Conservation (phyloP, 1,139 yeast genomes). For the Candida tropicalis region DNA sequence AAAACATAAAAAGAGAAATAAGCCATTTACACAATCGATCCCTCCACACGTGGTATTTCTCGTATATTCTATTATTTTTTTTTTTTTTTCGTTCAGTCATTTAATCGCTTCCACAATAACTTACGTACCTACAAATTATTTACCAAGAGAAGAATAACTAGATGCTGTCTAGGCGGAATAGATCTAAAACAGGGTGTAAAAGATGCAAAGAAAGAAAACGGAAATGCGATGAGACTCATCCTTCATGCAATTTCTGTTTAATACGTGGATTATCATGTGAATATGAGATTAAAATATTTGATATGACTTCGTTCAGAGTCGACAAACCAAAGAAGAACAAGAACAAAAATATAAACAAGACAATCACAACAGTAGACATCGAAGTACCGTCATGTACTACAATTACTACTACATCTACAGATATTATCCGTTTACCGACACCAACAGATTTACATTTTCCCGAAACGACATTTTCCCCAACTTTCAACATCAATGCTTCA, state of each 20-base stretch:
- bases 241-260: constrained; percentile 26
- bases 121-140: no score
- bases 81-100: no score
- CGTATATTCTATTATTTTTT: no score
- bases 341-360: background rate
- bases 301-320: constrained; percentile 1
- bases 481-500: constrained; percentile 15
- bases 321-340: background rate
- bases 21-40: no score
- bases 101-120: no score
- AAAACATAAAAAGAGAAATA: no score
- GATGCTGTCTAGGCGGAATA: background rate
- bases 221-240: constrained; percentile 33
- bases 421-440: background rate
- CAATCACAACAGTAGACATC: background rate
- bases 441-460: constrained; percentile 5
- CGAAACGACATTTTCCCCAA: constrained; percentile 4
- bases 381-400: background rate
- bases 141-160: no score
- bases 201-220: constrained; percentile 22
- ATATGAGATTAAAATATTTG: constrained; percentile 12
- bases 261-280: constrained; percentile 23
- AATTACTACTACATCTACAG: background rate
- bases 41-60: no score
- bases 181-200: constrained; percentile 20